phyloP scores from a whole-genome alignment of 2,329 filamentous ascomycete species.

The Lasiodiplodia gonubiensis region DNA sequence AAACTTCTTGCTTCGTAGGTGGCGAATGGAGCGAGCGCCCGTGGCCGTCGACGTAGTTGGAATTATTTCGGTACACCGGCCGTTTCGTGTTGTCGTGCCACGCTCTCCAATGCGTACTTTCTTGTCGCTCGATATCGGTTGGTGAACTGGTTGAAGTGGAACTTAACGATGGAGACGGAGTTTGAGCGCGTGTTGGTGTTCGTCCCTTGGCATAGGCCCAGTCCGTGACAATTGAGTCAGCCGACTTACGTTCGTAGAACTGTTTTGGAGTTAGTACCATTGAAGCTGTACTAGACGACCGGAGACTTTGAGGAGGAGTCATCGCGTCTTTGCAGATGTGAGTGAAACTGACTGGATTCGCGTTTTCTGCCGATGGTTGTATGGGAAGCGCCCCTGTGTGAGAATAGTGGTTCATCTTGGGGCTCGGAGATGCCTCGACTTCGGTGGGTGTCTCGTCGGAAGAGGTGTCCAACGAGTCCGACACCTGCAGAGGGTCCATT shows the following conservation, averaged over 20 bases:
- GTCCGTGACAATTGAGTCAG: conserved; percentile 35
- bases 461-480: conserved; percentile 6
- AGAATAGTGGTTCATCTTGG: not conserved
- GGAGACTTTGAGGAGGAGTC: not conserved
- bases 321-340: not conserved
- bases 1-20: not conserved
- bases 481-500: conserved; percentile 29
- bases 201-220: conserved; percentile 38
- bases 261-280: conserved; percentile 16
- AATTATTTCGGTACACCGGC: not conserved
- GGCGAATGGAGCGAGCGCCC: not conserved
- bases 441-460: not conserved
- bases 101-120: conserved; percentile 21
- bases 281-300: conserved; percentile 28
- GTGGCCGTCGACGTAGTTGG: not conserved
- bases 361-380: not conserved
- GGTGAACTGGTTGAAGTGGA: not conserved
- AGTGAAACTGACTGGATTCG: not conserved
- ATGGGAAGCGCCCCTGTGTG: not conserved
- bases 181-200: not conserved
- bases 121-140: conserved; percentile 9
- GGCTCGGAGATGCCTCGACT: not conserved
- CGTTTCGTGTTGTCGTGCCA: conserved; percentile 22
- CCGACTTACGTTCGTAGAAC: conserved; percentile 28
- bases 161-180: conserved; percentile 14